Evolutionary conservation across 192 early-diverging fungal genomes (phyloP), one percentile per base, ranked within the genome.

Genomic region (Pilaira anomala): DNA sequence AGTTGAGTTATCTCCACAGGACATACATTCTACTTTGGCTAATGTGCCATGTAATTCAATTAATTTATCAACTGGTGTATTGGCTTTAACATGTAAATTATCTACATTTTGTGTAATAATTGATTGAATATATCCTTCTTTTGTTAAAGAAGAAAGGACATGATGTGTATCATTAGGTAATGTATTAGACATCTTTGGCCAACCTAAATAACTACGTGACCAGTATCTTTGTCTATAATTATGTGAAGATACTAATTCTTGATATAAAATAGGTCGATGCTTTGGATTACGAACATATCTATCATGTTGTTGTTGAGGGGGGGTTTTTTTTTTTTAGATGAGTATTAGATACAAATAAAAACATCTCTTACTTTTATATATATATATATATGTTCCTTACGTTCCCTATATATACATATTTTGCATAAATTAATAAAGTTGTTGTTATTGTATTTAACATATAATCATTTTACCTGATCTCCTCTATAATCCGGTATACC

Each of bases 71-170:
- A 81, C 62, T 1, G 60, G 45, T 3, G 65, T 66, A 29, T 87
- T 89, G 8, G 83, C 84, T 22, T 72, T 76, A 28, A 77, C 70
- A 53, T 95, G 91, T 70, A 96, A 67, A 1, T 85, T 83, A 59
- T 98, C 95, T 19, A 98, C 95, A 67, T 98, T 98, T 62, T 98
- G 95, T 8, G 95, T 96, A 28, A 96, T 85, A 22, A 98, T 50
- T 29, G 85, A 71, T 11, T 63, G 45, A 48, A 88, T 54, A 63
- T 77, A 71, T 0, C 79, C 76, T 7, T 18, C 1, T 69, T 42
- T 60, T 85, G 78, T 6, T 92, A 69, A 7, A 68, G 54, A 63
- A 7, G 50, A n/a, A 12, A 95, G 55, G 9, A 85, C 76, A 24
- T 63, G 52, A 67, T 97, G 95, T 7, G 90, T 82, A 0, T 66